A percentile compares a stretch with the other conserved stretches of the same genome.
These are phyloP conservation scores for Nicotiana rustica DNA, from an alignment of 305 asterid species.

Conservation along the genomic window DNA sequence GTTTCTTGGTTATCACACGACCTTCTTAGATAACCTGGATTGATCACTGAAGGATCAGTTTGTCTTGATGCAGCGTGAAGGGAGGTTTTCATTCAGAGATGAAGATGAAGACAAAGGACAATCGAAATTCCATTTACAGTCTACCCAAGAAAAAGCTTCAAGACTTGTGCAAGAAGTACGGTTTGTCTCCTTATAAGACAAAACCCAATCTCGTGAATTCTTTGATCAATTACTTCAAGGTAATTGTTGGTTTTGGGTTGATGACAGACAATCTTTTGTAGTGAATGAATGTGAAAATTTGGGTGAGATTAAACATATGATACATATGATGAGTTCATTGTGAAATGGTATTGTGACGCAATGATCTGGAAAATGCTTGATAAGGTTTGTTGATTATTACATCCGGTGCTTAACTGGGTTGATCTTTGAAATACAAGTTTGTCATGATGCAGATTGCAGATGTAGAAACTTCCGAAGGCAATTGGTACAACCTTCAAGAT, in stretches of 20 bases:
- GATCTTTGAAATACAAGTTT: constrained; percentile 28
- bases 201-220: constrained; percentile 36
- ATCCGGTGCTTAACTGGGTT: background rate
- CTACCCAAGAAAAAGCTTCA: constrained; percentile 38
- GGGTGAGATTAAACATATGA: background rate
- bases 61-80: constrained; percentile 31
- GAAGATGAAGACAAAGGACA: constrained; percentile 34
- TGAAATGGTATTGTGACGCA: background rate
- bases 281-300: constrained; percentile 1
- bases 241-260: constrained; percentile 31
- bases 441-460: constrained; percentile 32
- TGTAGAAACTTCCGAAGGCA: constrained; percentile 31
- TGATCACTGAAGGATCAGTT: constrained; percentile 17
- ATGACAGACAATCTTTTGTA: constrained; percentile 27
- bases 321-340: constrained; percentile 11
- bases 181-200: constrained; percentile 41
- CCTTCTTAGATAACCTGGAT: background rate
- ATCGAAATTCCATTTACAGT: constrained; percentile 27
- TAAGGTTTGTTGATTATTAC: background rate
- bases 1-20: constrained; percentile 8
- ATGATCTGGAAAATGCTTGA: background rate
- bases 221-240: constrained; percentile 40
- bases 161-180: constrained; percentile 38
- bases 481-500: constrained; percentile 20
- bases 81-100: constrained; percentile 29